These are phyloP conservation scores for Leishmania aethiopica DNA, from an alignment of 208 protist species.

Conservation along the genomic window DNA sequence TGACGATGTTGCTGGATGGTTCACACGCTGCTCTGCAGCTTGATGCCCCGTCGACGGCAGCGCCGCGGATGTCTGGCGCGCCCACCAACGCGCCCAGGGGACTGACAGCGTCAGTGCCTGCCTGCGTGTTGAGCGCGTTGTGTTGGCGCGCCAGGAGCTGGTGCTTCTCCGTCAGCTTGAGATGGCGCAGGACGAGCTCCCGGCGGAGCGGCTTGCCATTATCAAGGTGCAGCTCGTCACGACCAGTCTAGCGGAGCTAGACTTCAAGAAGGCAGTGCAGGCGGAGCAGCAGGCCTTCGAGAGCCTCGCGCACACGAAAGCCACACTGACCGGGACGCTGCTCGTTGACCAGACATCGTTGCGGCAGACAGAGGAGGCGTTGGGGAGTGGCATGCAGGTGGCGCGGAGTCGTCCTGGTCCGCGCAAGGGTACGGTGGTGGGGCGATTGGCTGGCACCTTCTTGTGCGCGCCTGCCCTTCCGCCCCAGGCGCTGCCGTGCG, in stretches of 20 bases:
- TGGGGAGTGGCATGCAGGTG: constrained; percentile 47
- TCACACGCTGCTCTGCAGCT: constrained; percentile 28
- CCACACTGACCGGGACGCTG: constrained; percentile 70
- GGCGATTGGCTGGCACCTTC: not conserved
- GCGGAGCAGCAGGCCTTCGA: constrained; percentile 74
- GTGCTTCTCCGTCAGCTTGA: constrained; percentile 67
- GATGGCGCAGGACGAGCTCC: constrained; percentile 66
- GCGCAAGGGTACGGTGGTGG: constrained; percentile 12
- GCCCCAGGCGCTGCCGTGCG: constrained; percentile 28
- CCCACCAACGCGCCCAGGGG: not conserved
- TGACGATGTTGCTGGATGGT: constrained; percentile 56
- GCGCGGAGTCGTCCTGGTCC: not conserved
- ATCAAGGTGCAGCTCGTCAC: constrained; percentile 75
- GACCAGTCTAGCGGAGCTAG: constrained; percentile 39
- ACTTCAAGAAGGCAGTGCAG: constrained; percentile 38
- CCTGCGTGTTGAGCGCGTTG: constrained; percentile 34
- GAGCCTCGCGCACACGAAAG: constrained; percentile 71
- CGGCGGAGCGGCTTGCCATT: constrained; percentile 16
- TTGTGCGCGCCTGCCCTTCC: not conserved
- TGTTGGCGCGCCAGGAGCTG: constrained; percentile 55
- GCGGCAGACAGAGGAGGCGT: constrained; percentile 51
- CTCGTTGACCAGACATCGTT: constrained; percentile 55
- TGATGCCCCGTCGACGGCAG: constrained; percentile 6
- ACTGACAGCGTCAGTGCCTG: not conserved
- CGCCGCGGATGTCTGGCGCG: not conserved